Percentiles rank a stretch among this genome's conserved stretches.
Evolutionary conservation across 2,329 filamentous ascomycete genomes (phyloP).

Genomic region (Leptographium radiaticola): DNA sequence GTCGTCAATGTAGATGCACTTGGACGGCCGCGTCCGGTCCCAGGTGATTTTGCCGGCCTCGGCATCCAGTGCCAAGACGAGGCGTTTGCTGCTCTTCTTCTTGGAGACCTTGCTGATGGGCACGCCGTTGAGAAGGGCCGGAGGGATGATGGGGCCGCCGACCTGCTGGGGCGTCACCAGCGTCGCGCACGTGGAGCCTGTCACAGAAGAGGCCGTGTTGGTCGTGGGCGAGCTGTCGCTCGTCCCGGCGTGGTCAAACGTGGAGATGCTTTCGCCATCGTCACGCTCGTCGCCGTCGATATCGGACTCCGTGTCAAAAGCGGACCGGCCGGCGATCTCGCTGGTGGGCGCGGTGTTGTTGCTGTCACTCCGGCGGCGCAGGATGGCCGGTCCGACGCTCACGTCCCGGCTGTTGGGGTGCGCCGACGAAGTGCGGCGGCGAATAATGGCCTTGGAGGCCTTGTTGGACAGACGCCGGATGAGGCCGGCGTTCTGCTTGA

Average conservation of each 20-base stretch:
- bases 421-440: constrained; percentile 66
- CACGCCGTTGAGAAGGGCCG: constrained; percentile 66
- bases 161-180: constrained; percentile 20
- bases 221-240: constrained; percentile 35
- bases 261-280: constrained; percentile 15
- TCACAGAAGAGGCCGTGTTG: constrained; percentile 30
- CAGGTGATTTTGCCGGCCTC: constrained; percentile 79
- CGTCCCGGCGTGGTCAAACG: constrained; percentile 25
- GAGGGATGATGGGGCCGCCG: constrained; percentile 58
- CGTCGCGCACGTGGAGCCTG: constrained; percentile 16
- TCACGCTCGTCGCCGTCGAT: constrained; percentile 42
- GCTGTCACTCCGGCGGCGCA: constrained; percentile 76
- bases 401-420: constrained; percentile 68
- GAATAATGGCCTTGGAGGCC: constrained; percentile 54
- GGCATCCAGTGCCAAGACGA: constrained; percentile 61
- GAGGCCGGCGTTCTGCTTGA: constrained; percentile 36
- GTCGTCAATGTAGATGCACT: constrained; percentile 88
- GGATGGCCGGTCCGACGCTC: constrained; percentile 78
- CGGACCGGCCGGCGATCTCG: constrained; percentile 8
- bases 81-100: constrained; percentile 67
- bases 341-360: constrained; percentile 53
- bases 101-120: constrained; percentile 72
- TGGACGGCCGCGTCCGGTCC: constrained; percentile 66
- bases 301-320: constrained; percentile 39
- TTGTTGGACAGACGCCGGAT: constrained; percentile 79